Conservation (phyloP, 805 yeast species). For the Metschnikowia drakensbergensis region DNA sequence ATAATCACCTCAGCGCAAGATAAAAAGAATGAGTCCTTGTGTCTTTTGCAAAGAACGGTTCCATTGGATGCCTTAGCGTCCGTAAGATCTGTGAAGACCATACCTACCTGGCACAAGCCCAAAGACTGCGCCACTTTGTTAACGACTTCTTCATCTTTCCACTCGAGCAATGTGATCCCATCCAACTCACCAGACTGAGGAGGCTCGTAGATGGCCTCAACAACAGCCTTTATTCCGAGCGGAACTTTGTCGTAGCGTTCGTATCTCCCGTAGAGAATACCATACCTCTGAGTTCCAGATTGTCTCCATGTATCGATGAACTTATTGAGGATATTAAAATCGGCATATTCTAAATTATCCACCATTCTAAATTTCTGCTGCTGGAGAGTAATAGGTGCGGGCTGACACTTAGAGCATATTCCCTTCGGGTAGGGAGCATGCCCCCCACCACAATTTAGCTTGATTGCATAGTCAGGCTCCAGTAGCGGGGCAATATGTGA, state of each 20-base stretch:
- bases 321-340: slow-evolving; percentile 65
- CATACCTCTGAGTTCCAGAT: slow-evolving; percentile 83
- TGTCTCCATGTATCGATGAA: slow-evolving; percentile 92
- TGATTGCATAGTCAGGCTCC: slow-evolving; percentile 65
- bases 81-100: slow-evolving; percentile 82
- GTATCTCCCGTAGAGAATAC: slow-evolving; percentile 79
- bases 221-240: slow-evolving; percentile 88
- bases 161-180: slow-evolving; percentile 62
- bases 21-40: slow-evolving; percentile 83
- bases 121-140: slow-evolving; percentile 52
- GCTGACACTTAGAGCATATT: slow-evolving; percentile 94
- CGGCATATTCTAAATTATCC: slow-evolving; percentile 91
- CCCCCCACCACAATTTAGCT: slow-evolving; percentile 65
- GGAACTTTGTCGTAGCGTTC: slow-evolving; percentile 80
- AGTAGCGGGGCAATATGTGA: slow-evolving; percentile 74
- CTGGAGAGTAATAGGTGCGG: slow-evolving; percentile 88
- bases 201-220: slow-evolving; percentile 91
- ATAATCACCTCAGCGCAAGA: slow-evolving; percentile 82
- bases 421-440: slow-evolving; percentile 95
- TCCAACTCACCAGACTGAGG: slow-evolving; percentile 84
- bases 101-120: slow-evolving; percentile 73
- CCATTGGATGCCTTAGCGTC: slow-evolving; percentile 89
- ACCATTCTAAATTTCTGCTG: slow-evolving; percentile 93
- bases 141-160: slow-evolving; percentile 52
- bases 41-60: slow-evolving; percentile 86